Evolutionary conservation across 805 yeast genomes (phyloP).

Genomic region (Saturnispora sekii): DNA sequence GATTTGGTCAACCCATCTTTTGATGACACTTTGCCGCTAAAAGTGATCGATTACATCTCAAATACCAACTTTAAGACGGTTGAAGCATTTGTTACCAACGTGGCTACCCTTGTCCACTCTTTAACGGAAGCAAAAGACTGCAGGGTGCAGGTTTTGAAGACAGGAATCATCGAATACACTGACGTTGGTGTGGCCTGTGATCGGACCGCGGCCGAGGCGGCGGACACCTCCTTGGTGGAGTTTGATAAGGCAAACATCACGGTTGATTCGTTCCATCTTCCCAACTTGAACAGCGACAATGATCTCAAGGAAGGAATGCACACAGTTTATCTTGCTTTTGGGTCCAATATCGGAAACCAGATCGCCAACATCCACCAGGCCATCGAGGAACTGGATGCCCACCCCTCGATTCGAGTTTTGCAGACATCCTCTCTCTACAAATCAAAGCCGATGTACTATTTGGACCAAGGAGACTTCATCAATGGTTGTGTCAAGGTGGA

Average conservation of each 20-base stretch:
- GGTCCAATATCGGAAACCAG: conserved; percentile 76
- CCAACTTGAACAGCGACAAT: conserved; percentile 24
- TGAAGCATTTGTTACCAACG: conserved; percentile 76
- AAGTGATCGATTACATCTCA: conserved; percentile 54
- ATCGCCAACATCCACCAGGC: conserved; percentile 52
- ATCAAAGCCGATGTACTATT: conserved; percentile 86
- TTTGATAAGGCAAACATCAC: conserved; percentile 16
- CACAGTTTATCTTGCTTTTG: conserved; percentile 73
- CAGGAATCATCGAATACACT: conserved; percentile 79
- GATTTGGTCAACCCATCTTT: conserved; percentile 19
- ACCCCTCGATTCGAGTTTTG: conserved; percentile 33
- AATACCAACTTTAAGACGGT: conserved; percentile 80
- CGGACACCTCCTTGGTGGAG: conserved; percentile 13
- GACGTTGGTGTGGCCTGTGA: conserved; percentile 78
- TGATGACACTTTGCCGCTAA: conserved; percentile 14
- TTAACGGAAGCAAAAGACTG: conserved; percentile 15
- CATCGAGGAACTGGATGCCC: conserved; percentile 32
- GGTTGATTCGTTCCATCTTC: conserved; percentile 17
- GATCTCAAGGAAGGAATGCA: conserved; percentile 25
- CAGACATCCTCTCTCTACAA: conserved; percentile 72
- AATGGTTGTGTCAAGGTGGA: conserved; percentile 70
- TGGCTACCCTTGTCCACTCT: conserved; percentile 33
- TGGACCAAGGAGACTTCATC: conserved; percentile 69
- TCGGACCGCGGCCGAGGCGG: conserved; percentile 37
- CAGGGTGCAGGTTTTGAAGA: conserved; percentile 66